phyloP scores from a whole-genome alignment of 2,329 filamentous ascomycete genomes.

The Nannizziopsis arthrosporioides region DNA sequence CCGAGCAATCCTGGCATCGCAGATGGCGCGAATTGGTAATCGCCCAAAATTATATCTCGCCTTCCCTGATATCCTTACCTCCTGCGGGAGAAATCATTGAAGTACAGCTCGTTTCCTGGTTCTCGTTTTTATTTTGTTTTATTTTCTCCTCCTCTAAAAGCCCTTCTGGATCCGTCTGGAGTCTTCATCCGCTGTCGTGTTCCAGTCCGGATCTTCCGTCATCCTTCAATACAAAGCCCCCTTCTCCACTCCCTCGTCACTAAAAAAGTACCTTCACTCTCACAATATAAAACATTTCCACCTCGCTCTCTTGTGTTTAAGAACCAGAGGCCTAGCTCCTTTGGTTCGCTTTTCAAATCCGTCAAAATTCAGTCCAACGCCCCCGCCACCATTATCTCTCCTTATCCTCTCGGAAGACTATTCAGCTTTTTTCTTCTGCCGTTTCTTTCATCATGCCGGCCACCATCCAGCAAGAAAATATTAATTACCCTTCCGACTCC shows the following conservation, averaged over 20 bases:
- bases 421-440: slow-evolving; percentile 7
- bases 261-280: not conserved
- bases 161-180: not conserved
- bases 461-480: slow-evolving; percentile 21
- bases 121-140: not conserved
- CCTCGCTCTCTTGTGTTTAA: too few species aligned
- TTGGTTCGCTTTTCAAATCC: not conserved
- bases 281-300: too few species aligned
- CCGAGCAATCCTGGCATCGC: not conserved
- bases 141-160: not conserved
- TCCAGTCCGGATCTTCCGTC: not conserved
- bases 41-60: not conserved
- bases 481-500: slow-evolving; percentile 27
- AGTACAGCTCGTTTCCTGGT: slow-evolving; percentile 3
- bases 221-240: not conserved
- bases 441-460: slow-evolving; percentile 25
- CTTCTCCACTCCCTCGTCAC: slow-evolving; percentile 4
- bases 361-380: slow-evolving; percentile 1
- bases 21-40: slow-evolving; percentile 9
- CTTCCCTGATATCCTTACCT: slow-evolving; percentile 7
- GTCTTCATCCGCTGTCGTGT: not conserved
- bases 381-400: slow-evolving; percentile 1
- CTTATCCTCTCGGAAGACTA: not conserved
- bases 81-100: slow-evolving; percentile 6
- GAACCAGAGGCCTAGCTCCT: not conserved